Evolutionary conservation across 345 rosid species (phyloP).

Genomic region (Citropsis articulata): DNA sequence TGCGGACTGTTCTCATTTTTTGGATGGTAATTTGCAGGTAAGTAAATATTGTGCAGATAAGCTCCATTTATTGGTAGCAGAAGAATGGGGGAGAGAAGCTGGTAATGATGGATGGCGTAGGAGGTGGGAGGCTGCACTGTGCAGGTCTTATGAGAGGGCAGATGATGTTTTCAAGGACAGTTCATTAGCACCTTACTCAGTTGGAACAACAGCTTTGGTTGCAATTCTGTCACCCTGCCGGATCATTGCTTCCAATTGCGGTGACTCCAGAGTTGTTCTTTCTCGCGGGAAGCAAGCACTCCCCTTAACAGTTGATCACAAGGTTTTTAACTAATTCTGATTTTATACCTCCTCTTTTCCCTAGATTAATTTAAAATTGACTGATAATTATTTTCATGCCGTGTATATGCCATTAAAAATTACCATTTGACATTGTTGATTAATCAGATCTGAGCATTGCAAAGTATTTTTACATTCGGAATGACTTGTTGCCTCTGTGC

Average conservation of each 20-base stretch:
- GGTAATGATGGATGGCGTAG: conserved; percentile 2
- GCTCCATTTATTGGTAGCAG: conserved; percentile 3
- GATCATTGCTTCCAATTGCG: conserved; percentile 18
- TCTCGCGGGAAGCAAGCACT: conserved; percentile 16
- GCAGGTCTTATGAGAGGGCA: conserved; percentile 6
- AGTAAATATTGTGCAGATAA: neutral
- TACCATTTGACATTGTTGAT: neutral
- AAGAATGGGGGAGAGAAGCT: conserved; percentile 11
- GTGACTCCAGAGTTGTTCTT: conserved; percentile 18
- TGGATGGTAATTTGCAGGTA: conserved; percentile 8
- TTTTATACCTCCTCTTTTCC: neutral
- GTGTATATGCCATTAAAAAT: neutral
- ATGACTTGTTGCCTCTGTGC: neutral
- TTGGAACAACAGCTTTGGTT: conserved; percentile 13
- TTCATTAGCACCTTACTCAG: conserved; percentile 7
- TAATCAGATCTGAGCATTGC: neutral
- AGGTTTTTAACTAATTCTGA: conserved; percentile 7
- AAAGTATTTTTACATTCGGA: neutral
- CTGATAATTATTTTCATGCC: neutral
- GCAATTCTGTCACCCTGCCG: conserved; percentile 19
- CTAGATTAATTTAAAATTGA: neutral
- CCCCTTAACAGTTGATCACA: conserved; percentile 20
- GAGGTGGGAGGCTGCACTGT: conserved; percentile 19
- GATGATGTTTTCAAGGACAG: conserved; percentile 8
- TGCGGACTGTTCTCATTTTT: neutral